Evolutionary conservation across 1,284 basidiomycete species (phyloP).

Genomic region (Leccinum huronense): DNA sequence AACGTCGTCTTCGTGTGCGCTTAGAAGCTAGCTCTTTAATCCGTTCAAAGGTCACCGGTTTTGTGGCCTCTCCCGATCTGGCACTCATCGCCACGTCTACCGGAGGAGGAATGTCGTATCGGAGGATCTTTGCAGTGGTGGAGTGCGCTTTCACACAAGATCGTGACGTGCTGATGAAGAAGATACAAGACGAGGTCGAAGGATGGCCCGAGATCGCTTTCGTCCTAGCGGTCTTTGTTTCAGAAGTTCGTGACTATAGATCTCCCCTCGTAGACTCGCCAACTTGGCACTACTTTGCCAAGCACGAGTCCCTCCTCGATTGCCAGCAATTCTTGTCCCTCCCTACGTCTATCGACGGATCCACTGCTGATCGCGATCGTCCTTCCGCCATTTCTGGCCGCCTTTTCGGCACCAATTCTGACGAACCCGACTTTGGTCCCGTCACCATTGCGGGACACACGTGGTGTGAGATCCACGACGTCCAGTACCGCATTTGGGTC

Average conservation of each 20-base stretch:
- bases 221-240: neutral
- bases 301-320: neutral
- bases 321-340: neutral
- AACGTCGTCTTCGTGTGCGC: neutral
- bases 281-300: neutral
- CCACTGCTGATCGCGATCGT: neutral
- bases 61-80: neutral
- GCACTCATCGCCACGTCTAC: neutral
- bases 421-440: neutral
- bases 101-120: neutral
- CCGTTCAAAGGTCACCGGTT: neutral
- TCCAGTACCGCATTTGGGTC: neutral
- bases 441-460: neutral
- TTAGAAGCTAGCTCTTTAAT: neutral
- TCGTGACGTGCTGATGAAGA: neutral
- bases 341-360: neutral
- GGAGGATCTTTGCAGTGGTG: neutral
- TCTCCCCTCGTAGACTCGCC: neutral
- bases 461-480: neutral
- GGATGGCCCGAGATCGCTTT: neutral
- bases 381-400: neutral
- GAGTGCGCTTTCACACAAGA: neutral
- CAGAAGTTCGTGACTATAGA: neutral
- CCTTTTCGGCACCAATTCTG: neutral
- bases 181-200: neutral